Base-by-base conservation (phyloP, 331 rosid species). In the Rosa hybrid region DNA sequence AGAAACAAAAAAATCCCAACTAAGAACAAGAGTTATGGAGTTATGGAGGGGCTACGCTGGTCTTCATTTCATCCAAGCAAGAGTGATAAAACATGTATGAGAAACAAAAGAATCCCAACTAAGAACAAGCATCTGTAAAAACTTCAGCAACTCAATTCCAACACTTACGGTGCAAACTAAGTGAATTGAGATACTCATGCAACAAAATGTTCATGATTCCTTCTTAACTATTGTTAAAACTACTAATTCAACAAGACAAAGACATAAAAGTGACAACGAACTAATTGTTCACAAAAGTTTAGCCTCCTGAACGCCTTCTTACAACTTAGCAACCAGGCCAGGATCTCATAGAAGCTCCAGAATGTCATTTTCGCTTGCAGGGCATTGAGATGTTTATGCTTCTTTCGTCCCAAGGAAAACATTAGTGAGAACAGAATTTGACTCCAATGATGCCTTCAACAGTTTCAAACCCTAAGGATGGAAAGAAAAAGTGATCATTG, bases 381-480 rank as follows among this genome's bases (percentile, higher is more conserved):
- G 56, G 12, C 4, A 4, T 51, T 8, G 77, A 30, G 1, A 11
- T 30, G 1, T 2, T 56, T 0, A 30, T 3, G 38, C 4, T 12
- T 14, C 57, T 14, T 69, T 53, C 42, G 54, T 57, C 46, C 34
- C 46, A 16, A 79, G 49, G 46, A 79, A 79, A 1, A 79, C 82
- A 57, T 10, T 4, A 6, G 82, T 45, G 44, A 82, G 85, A 51
- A 77, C 82, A 8, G 68, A 60, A 16, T 64, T 71, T 0, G 82
- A 59, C 60, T 77, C 62, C 42, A 82, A 30, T 3, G 78, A 72
- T 17, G 59, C 64, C 81, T 82, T 82, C 75, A 42, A 20, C 57
- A 63, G 13, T 12, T 77, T 71, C 71, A 82, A 50, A 18, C 78
- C 78, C 82, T 71, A n/a, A 54, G 20, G 65, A 10, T 17, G 45